Evolutionary conservation across 2,329 filamentous ascomycete species (phyloP), one percentile per base, ranked within the genome.

Genomic region (Akanthomyces dipterigenus): DNA sequence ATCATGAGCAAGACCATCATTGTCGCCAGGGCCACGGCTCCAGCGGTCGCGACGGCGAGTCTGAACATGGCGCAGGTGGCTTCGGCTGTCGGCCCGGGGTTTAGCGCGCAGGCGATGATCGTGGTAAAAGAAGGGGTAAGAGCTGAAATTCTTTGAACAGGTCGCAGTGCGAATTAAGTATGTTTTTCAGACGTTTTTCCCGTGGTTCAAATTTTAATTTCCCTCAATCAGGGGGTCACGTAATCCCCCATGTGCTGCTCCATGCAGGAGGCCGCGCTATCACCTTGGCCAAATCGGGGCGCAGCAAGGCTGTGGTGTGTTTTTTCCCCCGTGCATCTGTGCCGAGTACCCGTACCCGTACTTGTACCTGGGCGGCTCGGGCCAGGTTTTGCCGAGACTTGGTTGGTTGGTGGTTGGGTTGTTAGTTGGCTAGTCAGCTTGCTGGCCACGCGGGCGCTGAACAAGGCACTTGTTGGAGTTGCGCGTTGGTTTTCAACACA

Each of bases 31-130:
- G 54, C 28, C 3, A 56, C 54, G 6, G 54, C 54, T 9, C 54
- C 54, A 46, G 54, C 54, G n/a, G 54, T 56, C 26, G 16, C 20
- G 42, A 46, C 54, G 6, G 54, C 54, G 54, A 56, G 54, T 56
- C 54, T 56, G 6, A 56, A n/a, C 54, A 56, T 56, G 20, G 54
- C 40, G 40, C 14, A 22, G n/a, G 26, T 55, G 11, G 20, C 38
- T 42, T 43, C 51, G 51, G 51, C 38, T 55, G 9, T 55, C 51
- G 51, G 51, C 51, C 51, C 36, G 24, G 36, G 8, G 7, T 28
- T 55, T 28, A 55, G 38, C 36, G 51, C 31, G n/a, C 28, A 18
- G 31, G 11, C 22, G 3, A 40, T 42, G 28, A 22, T 26, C 22
- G 6, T 26, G 45, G 34, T 53, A 8, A 14, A 40, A 14, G n/a